Evolutionary conservation across 768 basidiomycete genomes (phyloP).

Genomic region (Neoboletus brunneissimus): DNA sequence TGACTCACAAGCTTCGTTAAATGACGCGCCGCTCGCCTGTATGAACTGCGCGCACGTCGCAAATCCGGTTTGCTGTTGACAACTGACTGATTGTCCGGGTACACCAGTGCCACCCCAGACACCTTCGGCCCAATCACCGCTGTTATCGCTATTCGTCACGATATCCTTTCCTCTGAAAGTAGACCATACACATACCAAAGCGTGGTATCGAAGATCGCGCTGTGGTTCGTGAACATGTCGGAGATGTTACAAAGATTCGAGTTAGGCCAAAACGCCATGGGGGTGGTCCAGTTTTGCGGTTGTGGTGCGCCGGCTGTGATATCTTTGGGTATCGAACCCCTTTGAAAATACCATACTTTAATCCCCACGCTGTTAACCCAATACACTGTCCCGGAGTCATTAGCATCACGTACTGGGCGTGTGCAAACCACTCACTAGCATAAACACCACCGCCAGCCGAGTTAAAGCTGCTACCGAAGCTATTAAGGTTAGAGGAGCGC

Average conservation of each 20-base stretch:
- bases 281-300: slow-evolving; percentile 72
- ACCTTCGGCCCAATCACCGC: slow-evolving; percentile 86
- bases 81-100: slow-evolving; percentile 85
- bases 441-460: slow-evolving; percentile 83
- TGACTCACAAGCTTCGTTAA: slow-evolving; percentile 74
- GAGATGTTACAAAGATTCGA: slow-evolving; percentile 71
- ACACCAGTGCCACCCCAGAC: slow-evolving; percentile 74
- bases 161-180: neutral
- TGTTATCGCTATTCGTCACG: slow-evolving; percentile 25
- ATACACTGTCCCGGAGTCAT: slow-evolving; percentile 13
- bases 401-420: neutral
- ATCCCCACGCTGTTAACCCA: slow-evolving; percentile 65
- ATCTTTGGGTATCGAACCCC: slow-evolving; percentile 71
- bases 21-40: slow-evolving; percentile 63
- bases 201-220: slow-evolving; percentile 82
- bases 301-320: slow-evolving; percentile 69
- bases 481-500: slow-evolving; percentile 53
- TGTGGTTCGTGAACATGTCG: slow-evolving; percentile 74
- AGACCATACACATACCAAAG: slow-evolving; percentile 52
- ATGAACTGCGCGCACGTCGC: slow-evolving; percentile 80
- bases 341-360: slow-evolving; percentile 78
- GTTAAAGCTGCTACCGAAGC: slow-evolving; percentile 89
- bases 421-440: slow-evolving; percentile 59
- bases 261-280: slow-evolving; percentile 74
- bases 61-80: slow-evolving; percentile 78